Conservation (phyloP, 768 basidiomycete species). For the Boletellus sp. region DNA sequence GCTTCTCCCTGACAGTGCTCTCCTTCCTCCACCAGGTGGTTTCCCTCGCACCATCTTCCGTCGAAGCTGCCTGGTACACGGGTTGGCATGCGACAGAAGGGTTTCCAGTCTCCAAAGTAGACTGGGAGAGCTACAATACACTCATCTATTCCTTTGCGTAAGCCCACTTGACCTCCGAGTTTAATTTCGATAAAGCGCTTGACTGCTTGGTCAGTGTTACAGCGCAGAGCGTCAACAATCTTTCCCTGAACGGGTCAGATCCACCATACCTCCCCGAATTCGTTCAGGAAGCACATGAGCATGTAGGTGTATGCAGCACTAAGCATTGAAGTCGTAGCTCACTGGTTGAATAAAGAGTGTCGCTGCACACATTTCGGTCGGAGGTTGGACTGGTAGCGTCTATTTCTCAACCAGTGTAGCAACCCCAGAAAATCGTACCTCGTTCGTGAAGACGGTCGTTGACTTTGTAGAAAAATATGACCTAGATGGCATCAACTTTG, state of each 20-base stretch:
- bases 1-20: background rate
- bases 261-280: constrained; percentile 52
- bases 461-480: constrained; percentile 46
- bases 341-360: constrained; percentile 41
- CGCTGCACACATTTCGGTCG: constrained; percentile 55
- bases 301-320: constrained; percentile 24
- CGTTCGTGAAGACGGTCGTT: constrained; percentile 59
- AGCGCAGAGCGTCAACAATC: constrained; percentile 28
- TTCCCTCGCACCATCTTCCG: constrained; percentile 9
- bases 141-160: constrained; percentile 64
- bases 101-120: constrained; percentile 53
- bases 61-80: constrained; percentile 61
- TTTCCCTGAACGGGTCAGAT: constrained; percentile 42
- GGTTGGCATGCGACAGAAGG: constrained; percentile 54
- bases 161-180: constrained; percentile 12
- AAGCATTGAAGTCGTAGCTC: background rate
- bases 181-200: background rate
- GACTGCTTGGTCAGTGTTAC: constrained; percentile 26
- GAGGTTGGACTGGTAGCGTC: constrained; percentile 65
- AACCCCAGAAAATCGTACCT: constrained; percentile 52
- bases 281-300: constrained; percentile 41
- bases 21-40: background rate
- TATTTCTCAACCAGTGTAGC: constrained; percentile 63
- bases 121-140: constrained; percentile 66
- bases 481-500: constrained; percentile 51